Evolutionary conservation across 2,329 filamentous ascomycete species (phyloP).

Genomic region (Aspergillus arachidicola): DNA sequence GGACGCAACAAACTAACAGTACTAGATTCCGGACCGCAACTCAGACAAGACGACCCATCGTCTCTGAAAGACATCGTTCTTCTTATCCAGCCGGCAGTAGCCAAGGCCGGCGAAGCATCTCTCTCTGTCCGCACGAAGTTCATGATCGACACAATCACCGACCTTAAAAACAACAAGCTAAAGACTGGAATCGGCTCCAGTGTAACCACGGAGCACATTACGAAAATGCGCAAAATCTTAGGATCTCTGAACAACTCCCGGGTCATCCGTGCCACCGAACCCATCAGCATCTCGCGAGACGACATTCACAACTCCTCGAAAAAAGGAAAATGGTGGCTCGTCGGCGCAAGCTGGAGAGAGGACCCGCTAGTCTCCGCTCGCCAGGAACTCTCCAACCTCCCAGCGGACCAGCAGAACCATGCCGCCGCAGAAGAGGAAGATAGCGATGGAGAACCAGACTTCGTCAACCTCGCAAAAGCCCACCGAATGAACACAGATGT

Average conservation of each 20-base stretch:
- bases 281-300: conserved; percentile 75
- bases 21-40: conserved; percentile 70
- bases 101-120: conserved; percentile 66
- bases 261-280: conserved; percentile 73
- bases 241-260: conserved; percentile 70
- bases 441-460: conserved; percentile 58
- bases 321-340: conserved; percentile 97
- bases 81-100: conserved; percentile 72
- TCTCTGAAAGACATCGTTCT: conserved; percentile 86
- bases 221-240: conserved; percentile 84
- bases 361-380: conserved; percentile 41
- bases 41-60: conserved; percentile 86
- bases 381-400: conserved; percentile 31
- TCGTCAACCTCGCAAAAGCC: conserved; percentile 71
- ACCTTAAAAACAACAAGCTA: conserved; percentile 90
- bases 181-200: conserved; percentile 74
- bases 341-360: conserved; percentile 84
- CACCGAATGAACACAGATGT: conserved; percentile 87
- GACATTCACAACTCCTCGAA: conserved; percentile 84
- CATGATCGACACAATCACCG: conserved; percentile 95
- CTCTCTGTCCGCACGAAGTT: conserved; percentile 89
- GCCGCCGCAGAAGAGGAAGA: conserved; percentile 25
- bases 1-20: conserved; percentile 17
- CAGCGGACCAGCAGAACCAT: conserved; percentile 9
- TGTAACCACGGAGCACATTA: conserved; percentile 77